Percentiles rank a stretch among this genome's conserved stretches.
These are phyloP conservation scores for Salvia sclarea DNA, from an alignment of 305 asterid species.

Conservation along the genomic window DNA sequence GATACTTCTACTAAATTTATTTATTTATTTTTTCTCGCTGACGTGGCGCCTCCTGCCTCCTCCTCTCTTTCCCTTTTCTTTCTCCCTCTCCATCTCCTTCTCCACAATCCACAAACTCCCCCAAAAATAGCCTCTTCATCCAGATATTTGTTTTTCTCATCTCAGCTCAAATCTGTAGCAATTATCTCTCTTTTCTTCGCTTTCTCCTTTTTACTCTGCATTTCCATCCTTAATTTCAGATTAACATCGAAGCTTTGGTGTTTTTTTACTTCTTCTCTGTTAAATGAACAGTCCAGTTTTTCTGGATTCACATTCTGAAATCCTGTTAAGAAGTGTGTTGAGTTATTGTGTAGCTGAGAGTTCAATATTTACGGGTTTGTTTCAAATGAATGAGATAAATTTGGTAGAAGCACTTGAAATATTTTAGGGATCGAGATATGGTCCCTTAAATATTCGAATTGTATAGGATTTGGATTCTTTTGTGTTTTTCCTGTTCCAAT, in stretches of 20 bases:
- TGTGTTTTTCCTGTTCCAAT: background rate
- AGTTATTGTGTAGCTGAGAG: conserved; percentile 1
- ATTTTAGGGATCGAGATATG: conserved; percentile 7
- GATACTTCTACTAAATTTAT: conserved; percentile 12
- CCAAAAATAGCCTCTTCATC: background rate
- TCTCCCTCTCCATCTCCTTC: background rate
- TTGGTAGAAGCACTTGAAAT: background rate
- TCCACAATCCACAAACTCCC: background rate
- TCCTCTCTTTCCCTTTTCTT: background rate
- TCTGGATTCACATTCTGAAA: conserved; percentile 16
- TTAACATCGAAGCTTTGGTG: conserved; percentile 24
- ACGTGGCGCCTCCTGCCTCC: conserved; percentile 27
- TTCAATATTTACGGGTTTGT: background rate
- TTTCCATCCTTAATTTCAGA: conserved; percentile 16
- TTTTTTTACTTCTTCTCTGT: conserved; percentile 9
- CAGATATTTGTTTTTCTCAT: conserved; percentile 11
- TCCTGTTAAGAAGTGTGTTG: background rate
- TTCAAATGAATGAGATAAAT: background rate
- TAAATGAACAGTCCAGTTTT: background rate
- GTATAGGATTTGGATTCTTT: conserved; percentile 1
- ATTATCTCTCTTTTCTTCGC: background rate
- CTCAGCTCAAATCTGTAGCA: background rate
- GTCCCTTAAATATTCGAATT: background rate
- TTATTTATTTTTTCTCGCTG: conserved; percentile 3
- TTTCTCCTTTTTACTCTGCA: conserved; percentile 12